Evolutionary conservation across 371 early-diverging fungal species (phyloP).

Genomic region (Lichtheimia corymbifera): DNA sequence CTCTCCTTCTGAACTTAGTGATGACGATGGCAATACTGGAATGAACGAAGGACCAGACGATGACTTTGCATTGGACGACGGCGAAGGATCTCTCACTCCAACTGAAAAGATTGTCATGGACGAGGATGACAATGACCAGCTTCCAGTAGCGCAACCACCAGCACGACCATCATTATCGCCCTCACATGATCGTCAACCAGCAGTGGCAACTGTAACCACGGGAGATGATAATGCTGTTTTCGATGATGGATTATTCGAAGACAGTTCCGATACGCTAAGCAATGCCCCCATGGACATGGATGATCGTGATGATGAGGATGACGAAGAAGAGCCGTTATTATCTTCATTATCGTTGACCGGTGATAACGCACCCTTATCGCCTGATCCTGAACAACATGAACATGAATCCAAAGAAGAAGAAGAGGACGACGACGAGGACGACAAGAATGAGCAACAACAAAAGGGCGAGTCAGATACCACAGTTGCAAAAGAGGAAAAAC

Average conservation of each 20-base stretch:
- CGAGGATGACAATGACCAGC: slow-evolving; percentile 13
- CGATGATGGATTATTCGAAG: slow-evolving; percentile 14
- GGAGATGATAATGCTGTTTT: slow-evolving; percentile 1
- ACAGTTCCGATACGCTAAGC: slow-evolving; percentile 20
- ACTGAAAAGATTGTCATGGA: slow-evolving; percentile 17
- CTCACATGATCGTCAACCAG: too few relatives aligned
- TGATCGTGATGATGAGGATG: slow-evolving; percentile 19
- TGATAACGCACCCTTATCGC: slow-evolving; percentile 6
- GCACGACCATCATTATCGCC: too few relatives aligned
- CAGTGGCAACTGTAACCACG: neutral
- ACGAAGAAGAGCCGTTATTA: slow-evolving; percentile 19
- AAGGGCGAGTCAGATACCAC: too few relatives aligned
- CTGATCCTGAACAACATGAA: slow-evolving; percentile 6
- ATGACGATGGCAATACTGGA: slow-evolving; percentile 21
- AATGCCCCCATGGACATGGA: slow-evolving; percentile 21
- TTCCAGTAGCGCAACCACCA: too few relatives aligned
- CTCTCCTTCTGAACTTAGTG: slow-evolving; percentile 43
- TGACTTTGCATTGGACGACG: slow-evolving; percentile 21
- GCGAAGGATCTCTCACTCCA: slow-evolving; percentile 25
- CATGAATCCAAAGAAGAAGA: slow-evolving; percentile 20
- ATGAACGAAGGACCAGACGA: slow-evolving; percentile 2
- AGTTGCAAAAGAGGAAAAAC: too few relatives aligned
- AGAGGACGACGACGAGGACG: slow-evolving; percentile 13
- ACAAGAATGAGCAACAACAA: neutral
- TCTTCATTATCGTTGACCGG: slow-evolving; percentile 3